Conservation (phyloP, 2,329 filamentous ascomycete genomes). For the Mollisia scopiformis region DNA sequence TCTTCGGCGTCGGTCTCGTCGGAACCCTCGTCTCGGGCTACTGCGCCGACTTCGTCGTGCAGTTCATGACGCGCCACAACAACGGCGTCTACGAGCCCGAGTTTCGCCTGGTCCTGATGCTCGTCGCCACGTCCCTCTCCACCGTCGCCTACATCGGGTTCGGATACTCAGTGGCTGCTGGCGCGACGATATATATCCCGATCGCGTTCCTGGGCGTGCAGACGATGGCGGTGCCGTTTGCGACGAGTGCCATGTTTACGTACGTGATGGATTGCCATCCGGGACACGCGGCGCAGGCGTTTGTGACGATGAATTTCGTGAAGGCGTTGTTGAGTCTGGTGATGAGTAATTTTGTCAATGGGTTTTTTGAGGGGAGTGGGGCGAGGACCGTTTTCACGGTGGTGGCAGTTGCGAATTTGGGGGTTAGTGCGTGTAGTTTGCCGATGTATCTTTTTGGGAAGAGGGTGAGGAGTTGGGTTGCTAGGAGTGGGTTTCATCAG, state of each 20-base stretch:
- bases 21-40: constrained; percentile 49
- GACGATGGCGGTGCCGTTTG: constrained; percentile 39
- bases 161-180: constrained; percentile 43
- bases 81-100: constrained; percentile 47
- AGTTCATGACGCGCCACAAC: constrained; percentile 24
- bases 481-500: constrained; percentile 21
- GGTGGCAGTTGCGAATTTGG: constrained; percentile 19
- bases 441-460: constrained; percentile 36
- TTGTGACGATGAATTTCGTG: constrained; percentile 45
- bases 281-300: constrained; percentile 43
- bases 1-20: constrained; percentile 48
- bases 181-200: constrained; percentile 38
- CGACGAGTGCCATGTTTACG: constrained; percentile 40
- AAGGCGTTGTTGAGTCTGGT: constrained; percentile 43
- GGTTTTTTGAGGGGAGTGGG: constrained; percentile 32
- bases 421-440: constrained; percentile 22
- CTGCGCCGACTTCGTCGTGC: constrained; percentile 39
- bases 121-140: constrained; percentile 32
- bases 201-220: constrained; percentile 37
- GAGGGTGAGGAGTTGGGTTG: constrained; percentile 23
- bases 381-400: constrained; percentile 26
- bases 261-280: constrained; percentile 46
- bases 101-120: constrained; percentile 49
- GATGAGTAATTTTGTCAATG: constrained; percentile 28
- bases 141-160: constrained; percentile 46